Conservation (phyloP, 306 rosid genomes). For the Rubus parviflorus region DNA sequence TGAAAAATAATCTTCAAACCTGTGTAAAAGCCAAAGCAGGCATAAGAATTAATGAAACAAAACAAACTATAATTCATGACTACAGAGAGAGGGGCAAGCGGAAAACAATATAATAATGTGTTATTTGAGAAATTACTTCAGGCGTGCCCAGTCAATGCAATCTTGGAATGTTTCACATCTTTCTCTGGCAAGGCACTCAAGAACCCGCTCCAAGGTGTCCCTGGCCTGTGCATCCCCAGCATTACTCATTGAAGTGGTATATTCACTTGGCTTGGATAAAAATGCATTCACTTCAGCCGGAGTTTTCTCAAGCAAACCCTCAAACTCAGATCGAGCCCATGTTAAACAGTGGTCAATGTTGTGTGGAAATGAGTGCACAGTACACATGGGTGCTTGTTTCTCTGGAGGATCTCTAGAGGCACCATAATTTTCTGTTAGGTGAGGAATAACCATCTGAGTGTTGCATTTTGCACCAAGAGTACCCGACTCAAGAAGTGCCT, state of each 20-base stretch:
- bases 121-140: slow-evolving; percentile 53
- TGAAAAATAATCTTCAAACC: slow-evolving; percentile 94
- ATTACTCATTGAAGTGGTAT: slow-evolving; percentile 56
- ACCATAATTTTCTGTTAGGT: slow-evolving; percentile 94
- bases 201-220: slow-evolving; percentile 89
- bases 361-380: slow-evolving; percentile 97
- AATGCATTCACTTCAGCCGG: slow-evolving; percentile 90
- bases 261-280: slow-evolving; percentile 82
- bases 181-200: slow-evolving; percentile 87
- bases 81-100: neutral
- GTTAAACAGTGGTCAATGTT: slow-evolving; percentile 98
- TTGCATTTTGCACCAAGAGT: slow-evolving; percentile 98
- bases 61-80: neutral
- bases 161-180: slow-evolving; percentile 81
- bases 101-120: neutral
- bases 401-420: slow-evolving; percentile 99
- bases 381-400: slow-evolving; percentile 99
- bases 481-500: slow-evolving; percentile 97
- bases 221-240: slow-evolving; percentile 99
- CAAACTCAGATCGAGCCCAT: slow-evolving; percentile 99
- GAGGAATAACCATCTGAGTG: slow-evolving; percentile 98
- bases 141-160: slow-evolving; percentile 88
- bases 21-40: slow-evolving; percentile 28
- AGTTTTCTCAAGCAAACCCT: slow-evolving; percentile 96
- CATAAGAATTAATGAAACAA: slow-evolving; percentile 4